Percentiles rank a stretch among this genome's conserved stretches.
Conservation (phyloP, 352 stramenopile genomes). For the Pythium apleroticum region DNA sequence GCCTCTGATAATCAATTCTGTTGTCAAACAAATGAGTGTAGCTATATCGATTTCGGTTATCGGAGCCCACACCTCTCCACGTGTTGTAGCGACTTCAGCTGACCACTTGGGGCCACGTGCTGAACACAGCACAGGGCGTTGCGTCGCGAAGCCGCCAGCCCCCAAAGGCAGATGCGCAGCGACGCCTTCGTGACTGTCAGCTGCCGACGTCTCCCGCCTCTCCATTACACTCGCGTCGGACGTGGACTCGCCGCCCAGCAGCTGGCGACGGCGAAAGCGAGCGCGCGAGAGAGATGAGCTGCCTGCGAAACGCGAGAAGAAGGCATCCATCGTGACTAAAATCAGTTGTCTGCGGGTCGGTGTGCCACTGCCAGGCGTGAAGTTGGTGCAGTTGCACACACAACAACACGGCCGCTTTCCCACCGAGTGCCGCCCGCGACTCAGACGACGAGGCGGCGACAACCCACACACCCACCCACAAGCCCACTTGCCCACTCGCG, state of each 20-base stretch:
- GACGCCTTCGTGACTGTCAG: neutral
- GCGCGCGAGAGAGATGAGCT: constrained; percentile 3
- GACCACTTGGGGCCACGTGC: constrained; percentile 1
- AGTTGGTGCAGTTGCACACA: neutral
- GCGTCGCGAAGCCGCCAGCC: neutral
- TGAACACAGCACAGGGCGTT: constrained; percentile 1
- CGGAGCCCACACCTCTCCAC: neutral
- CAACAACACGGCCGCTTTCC: constrained; percentile 18
- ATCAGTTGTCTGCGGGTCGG: constrained; percentile 4
- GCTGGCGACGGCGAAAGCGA: constrained; percentile 7
- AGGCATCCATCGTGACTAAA: neutral
- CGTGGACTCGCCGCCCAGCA: constrained; percentile 5
- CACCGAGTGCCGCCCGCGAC: constrained; percentile 19
- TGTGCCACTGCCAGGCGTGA: neutral
- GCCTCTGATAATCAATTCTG: neutral
- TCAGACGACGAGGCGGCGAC: constrained; percentile 23
- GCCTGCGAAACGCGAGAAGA: constrained; percentile 8
- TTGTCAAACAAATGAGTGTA: neutral
- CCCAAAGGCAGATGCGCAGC: neutral
- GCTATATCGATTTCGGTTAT: neutral
- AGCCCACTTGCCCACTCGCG: neutral
- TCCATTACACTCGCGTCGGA: neutral
- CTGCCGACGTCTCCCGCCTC: neutral
- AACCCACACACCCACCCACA: constrained; percentile 6
- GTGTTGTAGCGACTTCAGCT: neutral